phyloP scores from a whole-genome alignment of 306 rosid genomes.

The Sechiopsis laciniata region DNA sequence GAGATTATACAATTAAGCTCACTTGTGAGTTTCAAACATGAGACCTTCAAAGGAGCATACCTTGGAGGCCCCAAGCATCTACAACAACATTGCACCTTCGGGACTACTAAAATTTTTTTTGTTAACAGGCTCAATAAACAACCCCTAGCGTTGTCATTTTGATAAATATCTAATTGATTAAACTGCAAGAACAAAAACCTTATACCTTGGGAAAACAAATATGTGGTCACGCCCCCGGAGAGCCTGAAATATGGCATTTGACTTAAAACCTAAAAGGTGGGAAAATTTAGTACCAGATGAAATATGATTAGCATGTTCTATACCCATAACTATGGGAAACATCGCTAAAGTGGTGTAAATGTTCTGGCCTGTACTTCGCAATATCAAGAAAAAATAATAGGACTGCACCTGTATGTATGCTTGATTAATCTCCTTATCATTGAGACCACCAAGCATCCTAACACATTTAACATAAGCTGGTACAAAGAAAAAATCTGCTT shows the following conservation, averaged over 20 bases:
- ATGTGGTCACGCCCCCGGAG: conserved; percentile 94
- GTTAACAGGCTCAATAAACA: neutral
- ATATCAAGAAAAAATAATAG: conserved; percentile 9
- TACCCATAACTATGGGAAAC: neutral
- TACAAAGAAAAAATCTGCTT: conserved; percentile 87
- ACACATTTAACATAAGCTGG: conserved; percentile 83
- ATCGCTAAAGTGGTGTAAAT: neutral
- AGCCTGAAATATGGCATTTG: conserved; percentile 93
- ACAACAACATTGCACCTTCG: too few relatives aligned
- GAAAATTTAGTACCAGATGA: neutral
- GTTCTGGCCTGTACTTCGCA: neutral
- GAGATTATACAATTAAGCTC: too few relatives aligned
- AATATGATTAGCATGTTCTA: neutral
- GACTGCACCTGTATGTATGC: conserved; percentile 53
- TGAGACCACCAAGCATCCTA: conserved; percentile 86
- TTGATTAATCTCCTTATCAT: conserved; percentile 72
- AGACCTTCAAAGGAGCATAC: too few relatives aligned
- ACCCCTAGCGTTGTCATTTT: neutral
- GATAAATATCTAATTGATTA: neutral
- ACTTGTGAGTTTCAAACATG: too few relatives aligned
- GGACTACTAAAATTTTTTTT: neutral
- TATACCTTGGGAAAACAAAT: conserved; percentile 90
- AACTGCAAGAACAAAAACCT: neutral
- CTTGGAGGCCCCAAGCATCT: too few relatives aligned
- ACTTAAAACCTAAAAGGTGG: conserved; percentile 52